phyloP scores from a whole-genome alignment of 176 grass and related monocot genomes.

The Zoysia pacifica region DNA sequence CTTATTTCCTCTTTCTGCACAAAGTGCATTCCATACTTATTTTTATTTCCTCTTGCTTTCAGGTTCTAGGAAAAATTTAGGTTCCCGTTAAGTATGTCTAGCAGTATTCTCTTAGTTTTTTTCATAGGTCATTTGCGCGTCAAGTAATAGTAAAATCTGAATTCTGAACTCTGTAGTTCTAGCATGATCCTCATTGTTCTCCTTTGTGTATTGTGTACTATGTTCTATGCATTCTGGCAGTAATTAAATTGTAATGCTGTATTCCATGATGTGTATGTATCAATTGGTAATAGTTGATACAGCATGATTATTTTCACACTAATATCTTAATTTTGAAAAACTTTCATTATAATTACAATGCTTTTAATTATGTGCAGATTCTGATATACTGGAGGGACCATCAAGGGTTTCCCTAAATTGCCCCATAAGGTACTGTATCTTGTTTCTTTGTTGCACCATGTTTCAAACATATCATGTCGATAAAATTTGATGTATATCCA shows the following conservation, averaged over 20 bases:
- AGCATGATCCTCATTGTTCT: neutral
- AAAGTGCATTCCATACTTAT: neutral
- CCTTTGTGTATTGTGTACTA: neutral
- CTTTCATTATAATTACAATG: neutral
- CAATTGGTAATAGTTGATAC: neutral
- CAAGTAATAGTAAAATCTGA: neutral
- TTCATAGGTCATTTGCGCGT: neutral
- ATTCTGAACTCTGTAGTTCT: neutral
- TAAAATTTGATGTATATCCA: neutral
- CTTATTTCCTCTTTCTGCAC: neutral
- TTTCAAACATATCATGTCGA: conserved; percentile 27
- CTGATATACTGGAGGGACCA: conserved; percentile 88
- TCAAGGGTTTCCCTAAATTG: conserved; percentile 92
- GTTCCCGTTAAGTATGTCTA: neutral
- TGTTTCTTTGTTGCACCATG: neutral
- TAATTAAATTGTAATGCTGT: neutral
- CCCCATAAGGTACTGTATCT: conserved; percentile 78
- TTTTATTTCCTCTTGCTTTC: neutral
- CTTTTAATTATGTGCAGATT: conserved; percentile 51
- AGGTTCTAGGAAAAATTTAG: neutral
- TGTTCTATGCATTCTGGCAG: conserved; percentile 7
- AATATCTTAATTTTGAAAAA: neutral
- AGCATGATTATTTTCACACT: neutral
- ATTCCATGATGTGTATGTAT: neutral
- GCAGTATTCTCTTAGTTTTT: neutral